Evolutionary conservation across 2,329 filamentous ascomycete species (phyloP), one percentile per base, ranked within the genome.

Genomic region (Kalaharituber pfeilii): DNA sequence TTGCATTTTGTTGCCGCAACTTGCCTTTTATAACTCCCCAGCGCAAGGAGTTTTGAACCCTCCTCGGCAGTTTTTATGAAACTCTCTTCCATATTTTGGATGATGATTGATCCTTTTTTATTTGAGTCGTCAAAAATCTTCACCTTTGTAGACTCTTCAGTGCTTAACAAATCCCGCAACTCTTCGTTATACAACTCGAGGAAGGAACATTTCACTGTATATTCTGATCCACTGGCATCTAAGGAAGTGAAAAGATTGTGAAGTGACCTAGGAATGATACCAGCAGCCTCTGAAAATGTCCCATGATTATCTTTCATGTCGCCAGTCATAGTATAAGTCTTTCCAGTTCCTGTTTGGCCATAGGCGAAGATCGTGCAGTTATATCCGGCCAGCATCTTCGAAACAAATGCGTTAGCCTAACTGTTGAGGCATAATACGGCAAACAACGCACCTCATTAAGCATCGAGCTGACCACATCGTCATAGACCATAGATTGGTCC

Each of bases 1-100:
- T 98, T 98, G 76, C 91, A 98, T 69, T 96, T 96, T n/a, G 91
- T 98, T 3, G 93, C 87, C 5, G 91, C 93, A n/a, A 98, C 91
- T 69, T 98, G 91, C 50, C 91, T 83, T 69, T 88, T 94, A 70
- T 91, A 76, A 68, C 87, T 95, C 58, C 91, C 93, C 59, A 82
- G 77, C 63, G 91, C 86, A 47, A 98, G 77, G 58, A 95, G 75
- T 69, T 85, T 84, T 68, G 98, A 88, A 57, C 91, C 91, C 51
- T 87, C 83, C 11, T 78, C 75, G 0, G 91, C 88, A 59, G 74
- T 84, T 65, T 85, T 84, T 64, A 98, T 94, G 67, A 94, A 85
- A 5, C 84, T 83, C 69, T 98, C 91, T 67, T 96, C 93, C 86
- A 98, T 94, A 3, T 91, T 91, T 67, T 98, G 91, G 1, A 98